Evolutionary conservation across 768 basidiomycete species (phyloP), one percentile per base, ranked within the genome.

Genomic region (Peribolospora kevripleyi): DNA sequence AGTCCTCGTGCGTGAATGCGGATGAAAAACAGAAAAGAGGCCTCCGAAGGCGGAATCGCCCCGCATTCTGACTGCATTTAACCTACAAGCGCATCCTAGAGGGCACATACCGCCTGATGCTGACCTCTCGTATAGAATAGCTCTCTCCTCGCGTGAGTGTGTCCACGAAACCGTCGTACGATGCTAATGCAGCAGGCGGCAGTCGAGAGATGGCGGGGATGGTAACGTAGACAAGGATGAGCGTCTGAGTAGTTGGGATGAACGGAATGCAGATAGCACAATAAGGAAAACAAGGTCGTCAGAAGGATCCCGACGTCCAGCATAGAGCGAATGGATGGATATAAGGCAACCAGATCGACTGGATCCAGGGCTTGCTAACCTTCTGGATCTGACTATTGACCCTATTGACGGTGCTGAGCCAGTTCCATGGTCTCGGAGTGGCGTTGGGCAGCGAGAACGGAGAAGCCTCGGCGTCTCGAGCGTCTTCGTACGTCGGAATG

Each of bases 351-450:
- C 13, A 13, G 38, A 14, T 7, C 3, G 43, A 9, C 7, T 10
- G 10, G 6, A 36, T 14, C 11, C 2, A 47, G 41, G 11, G 14
- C 6, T 10, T 55, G 9, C 66, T 42, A 25, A 85, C 91, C 77
- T 98, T 98, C 69, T 88, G 86, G 4, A 97, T 91, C 65, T 93
- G 87, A 0, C 85, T 80, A 66, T 91, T 95, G 9, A 95, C 91
- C 43, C 93, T 78, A 65, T 93, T 97, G 58, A 98, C 76, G 1
- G 93, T 98, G 68, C 85, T 87, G 39, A 98, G 74, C 90, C 88
- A 95, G 9, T 84, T 76, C 93, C 93, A 98, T 7, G 80, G 71
- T 63, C 84, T 63, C 50, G 83, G 82, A 14, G 74, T 69, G 2
- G 75, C 68, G 54, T 84, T 82, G 56, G 75, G 75, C 2, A 84